Evolutionary conservation across 1,284 basidiomycete species (phyloP).

Genomic region (Malassezia nana): DNA sequence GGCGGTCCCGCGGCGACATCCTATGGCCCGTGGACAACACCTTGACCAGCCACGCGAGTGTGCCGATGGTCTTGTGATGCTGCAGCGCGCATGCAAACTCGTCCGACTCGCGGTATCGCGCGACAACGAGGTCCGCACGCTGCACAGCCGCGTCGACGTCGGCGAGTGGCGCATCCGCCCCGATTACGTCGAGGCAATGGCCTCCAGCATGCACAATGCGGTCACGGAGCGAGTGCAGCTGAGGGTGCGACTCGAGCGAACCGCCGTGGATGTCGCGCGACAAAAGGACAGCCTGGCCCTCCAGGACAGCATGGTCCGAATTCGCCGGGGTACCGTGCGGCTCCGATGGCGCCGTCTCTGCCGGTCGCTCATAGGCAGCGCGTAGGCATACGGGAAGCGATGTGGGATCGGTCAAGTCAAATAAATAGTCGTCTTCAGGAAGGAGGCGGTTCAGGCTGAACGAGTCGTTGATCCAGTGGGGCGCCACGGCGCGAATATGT

Average conservation of each 20-base stretch:
- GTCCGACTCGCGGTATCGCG: slow-evolving; percentile 59
- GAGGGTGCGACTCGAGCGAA: slow-evolving; percentile 12
- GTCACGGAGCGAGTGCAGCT: slow-evolving; percentile 13
- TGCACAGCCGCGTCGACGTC: slow-evolving; percentile 28
- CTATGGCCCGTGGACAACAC: slow-evolving; percentile 60
- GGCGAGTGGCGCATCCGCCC: slow-evolving; percentile 51
- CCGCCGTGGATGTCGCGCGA: slow-evolving; percentile 27
- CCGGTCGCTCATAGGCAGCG: slow-evolving; percentile 19
- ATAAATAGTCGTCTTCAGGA: slow-evolving; percentile 59
- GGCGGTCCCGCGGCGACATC: slow-evolving; percentile 60
- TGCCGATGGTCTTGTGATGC: slow-evolving; percentile 60
- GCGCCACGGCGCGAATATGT: slow-evolving; percentile 60
- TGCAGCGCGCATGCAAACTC: slow-evolving; percentile 63
- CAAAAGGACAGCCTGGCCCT: slow-evolving; percentile 22
- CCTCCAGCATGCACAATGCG: slow-evolving; percentile 13
- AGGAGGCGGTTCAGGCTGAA: slow-evolving; percentile 58
- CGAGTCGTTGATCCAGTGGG: slow-evolving; percentile 74
- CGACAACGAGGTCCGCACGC: slow-evolving; percentile 60
- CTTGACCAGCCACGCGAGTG: slow-evolving; percentile 69
- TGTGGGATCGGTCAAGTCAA: slow-evolving; percentile 53
- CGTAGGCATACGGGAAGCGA: slow-evolving; percentile 25
- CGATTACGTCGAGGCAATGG: slow-evolving; percentile 51
- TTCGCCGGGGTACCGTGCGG: slow-evolving; percentile 3
- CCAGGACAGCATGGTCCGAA: slow-evolving; percentile 12
- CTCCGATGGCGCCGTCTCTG: slow-evolving; percentile 18